Conservation (phyloP, 129 eudicot genomes). For the Escallonia herrerae region DNA sequence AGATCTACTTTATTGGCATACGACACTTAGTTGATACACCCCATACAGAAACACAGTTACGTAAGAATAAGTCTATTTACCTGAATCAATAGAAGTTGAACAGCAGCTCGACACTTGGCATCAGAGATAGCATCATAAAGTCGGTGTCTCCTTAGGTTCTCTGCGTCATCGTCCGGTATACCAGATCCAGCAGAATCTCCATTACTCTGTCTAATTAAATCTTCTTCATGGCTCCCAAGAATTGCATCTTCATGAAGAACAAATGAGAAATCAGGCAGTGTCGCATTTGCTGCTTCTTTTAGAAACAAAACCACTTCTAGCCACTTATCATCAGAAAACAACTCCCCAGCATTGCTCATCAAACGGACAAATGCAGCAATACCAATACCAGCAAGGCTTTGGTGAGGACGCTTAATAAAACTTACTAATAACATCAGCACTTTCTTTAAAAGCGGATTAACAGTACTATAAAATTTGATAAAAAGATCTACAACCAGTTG, state of each 20-base stretch:
- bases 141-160: slow-evolving; percentile 28
- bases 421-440: slow-evolving; percentile 67
- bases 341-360: slow-evolving; percentile 86
- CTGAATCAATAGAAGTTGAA: slow-evolving; percentile 90
- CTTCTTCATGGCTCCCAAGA: slow-evolving; percentile 37
- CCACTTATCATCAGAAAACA: slow-evolving; percentile 91
- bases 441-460: slow-evolving; percentile 76
- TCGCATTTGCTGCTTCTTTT: slow-evolving; percentile 66
- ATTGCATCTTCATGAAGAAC: slow-evolving; percentile 25
- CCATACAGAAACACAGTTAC: neutral
- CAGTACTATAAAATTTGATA: slow-evolving; percentile 79
- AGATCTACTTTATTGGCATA: too few species aligned
- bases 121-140: slow-evolving; percentile 65
- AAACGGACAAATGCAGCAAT: slow-evolving; percentile 95
- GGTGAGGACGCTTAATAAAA: slow-evolving; percentile 93
- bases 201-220: slow-evolving; percentile 24
- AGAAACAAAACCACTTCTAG: slow-evolving; percentile 72
- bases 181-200: slow-evolving; percentile 41
- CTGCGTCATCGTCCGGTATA: slow-evolving; percentile 37
- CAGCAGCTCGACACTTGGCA: slow-evolving; percentile 82
- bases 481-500: slow-evolving; percentile 93
- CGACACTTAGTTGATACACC: too few species aligned
- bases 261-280: slow-evolving; percentile 78
- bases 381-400: slow-evolving; percentile 97
- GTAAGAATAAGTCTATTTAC: slow-evolving; percentile 21